phyloP scores from a whole-genome alignment of 306 rosid species.

The Cucurbita maxima region DNA sequence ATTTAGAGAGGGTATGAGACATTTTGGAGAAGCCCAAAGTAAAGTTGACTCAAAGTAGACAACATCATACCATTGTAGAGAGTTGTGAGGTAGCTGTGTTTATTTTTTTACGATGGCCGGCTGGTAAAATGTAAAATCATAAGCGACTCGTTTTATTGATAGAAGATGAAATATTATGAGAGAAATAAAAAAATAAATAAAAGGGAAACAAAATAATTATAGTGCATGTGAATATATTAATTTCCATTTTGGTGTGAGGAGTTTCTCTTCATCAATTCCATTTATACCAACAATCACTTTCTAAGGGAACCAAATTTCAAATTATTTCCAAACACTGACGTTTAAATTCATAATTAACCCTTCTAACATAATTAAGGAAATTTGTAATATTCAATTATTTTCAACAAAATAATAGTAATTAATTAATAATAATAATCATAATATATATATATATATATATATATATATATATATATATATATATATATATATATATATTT shows the following conservation, averaged over 20 bases:
- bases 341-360: background rate
- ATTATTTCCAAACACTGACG: background rate
- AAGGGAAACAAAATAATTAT: background rate
- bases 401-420: background rate
- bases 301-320: background rate
- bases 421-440: no score
- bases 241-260: background rate
- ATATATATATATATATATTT: no score
- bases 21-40: no score
- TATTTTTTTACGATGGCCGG: background rate
- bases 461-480: no score
- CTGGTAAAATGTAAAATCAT: conserved; percentile 4
- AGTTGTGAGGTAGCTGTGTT: no score
- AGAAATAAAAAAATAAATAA: no score
- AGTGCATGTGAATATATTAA: background rate
- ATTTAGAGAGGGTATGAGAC: no score
- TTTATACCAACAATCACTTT: background rate
- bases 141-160: background rate
- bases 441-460: no score
- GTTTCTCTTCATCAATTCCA: background rate
- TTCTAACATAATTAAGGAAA: background rate
- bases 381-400: background rate
- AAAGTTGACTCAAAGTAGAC: no score
- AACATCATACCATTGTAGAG: no score
- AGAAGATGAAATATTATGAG: background rate